Percentiles rank a stretch among this genome's conserved stretches.
phyloP scores from a whole-genome alignment of 2,329 filamentous ascomycete genomes.

The Aureobasidium sp. region DNA sequence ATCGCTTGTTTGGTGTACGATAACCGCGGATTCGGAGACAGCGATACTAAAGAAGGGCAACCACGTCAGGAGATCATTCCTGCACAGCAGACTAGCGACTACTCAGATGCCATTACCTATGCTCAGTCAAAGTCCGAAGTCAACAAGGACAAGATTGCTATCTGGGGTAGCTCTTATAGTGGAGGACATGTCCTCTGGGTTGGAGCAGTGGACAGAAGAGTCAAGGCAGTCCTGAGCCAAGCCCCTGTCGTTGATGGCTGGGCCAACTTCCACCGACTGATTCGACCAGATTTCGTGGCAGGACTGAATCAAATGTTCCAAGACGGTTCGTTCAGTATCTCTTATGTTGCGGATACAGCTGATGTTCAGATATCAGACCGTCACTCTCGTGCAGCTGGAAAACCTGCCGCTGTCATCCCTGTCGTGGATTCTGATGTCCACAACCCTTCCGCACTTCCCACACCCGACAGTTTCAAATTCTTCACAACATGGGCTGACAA shows the following conservation, averaged over 20 bases:
- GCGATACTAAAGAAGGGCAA: slow-evolving; percentile 21
- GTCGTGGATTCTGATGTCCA: slow-evolving; percentile 19
- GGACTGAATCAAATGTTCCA: slow-evolving; percentile 16
- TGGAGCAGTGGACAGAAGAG: slow-evolving; percentile 31
- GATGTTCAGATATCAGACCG: not conserved
- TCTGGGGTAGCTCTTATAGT: slow-evolving; percentile 31
- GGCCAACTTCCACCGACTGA: slow-evolving; percentile 28
- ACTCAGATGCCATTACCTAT: slow-evolving; percentile 32
- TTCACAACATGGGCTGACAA: slow-evolving; percentile 28
- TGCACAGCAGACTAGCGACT: slow-evolving; percentile 26
- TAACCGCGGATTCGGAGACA: slow-evolving; percentile 27
- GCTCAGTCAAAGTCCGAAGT: slow-evolving; percentile 26
- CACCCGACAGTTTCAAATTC: slow-evolving; percentile 28
- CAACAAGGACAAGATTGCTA: slow-evolving; percentile 25
- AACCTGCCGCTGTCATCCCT: not conserved
- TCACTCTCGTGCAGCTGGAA: not conserved
- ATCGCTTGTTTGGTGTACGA: slow-evolving; percentile 29
- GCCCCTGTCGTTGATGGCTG: slow-evolving; percentile 27
- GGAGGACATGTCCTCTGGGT: slow-evolving; percentile 33
- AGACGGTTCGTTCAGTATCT: not conserved
- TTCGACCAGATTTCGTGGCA: slow-evolving; percentile 25
- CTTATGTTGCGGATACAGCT: not conserved
- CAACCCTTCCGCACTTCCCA: slow-evolving; percentile 26
- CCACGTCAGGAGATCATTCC: slow-evolving; percentile 28
- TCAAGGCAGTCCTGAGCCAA: slow-evolving; percentile 34